Base-by-base conservation (phyloP, 1,284 basidiomycete species). In the Sphaerobolus stellatus region DNA sequence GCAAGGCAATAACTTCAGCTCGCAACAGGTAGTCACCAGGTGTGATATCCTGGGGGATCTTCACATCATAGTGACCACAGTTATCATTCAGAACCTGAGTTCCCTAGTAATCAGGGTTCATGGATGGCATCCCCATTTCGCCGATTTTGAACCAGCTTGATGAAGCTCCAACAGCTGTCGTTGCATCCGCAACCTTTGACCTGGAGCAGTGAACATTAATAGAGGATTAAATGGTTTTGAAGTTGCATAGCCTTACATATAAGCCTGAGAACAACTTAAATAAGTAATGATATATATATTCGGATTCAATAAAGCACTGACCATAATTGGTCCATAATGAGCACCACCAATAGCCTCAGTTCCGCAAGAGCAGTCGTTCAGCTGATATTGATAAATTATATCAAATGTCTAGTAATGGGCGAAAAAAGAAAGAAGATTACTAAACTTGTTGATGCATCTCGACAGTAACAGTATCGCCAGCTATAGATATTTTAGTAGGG, bases 81-180 rank as follows among this genome's bases (percentile, higher is more conserved):
- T 80, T 80, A 57, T 78, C 72, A 68, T 73, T 50, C 27, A 46
- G 56, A 43, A 48, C 38, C 67, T 66, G 64, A 54, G 71, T 67
- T 22, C 70, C 72, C 68, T 74, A 80, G 64, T 78, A 79, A 52
- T 76, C 75, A 2, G 76, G 76, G 62, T 72, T 73, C 59, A 67
- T 73, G 33, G 76, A 77, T 0, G 74, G 73, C 22, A 80, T 61
- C 40, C 79, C 79, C 55, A 73, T 71, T 63, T 81, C 72, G 16
- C 71, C 66, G 47, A 81, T 71, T 68, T 82, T 82, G 71, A 82
- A 81, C 79, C 79, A 82, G 36, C 59, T 59, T 6, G 73, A 68
- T 48, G 61, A 63, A 2, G 74, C 66, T 20, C 75, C 77, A 49
- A 71, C 71, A 6, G 78, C 77, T 28, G 71, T 73, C 1, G 66